phyloP scores from a whole-genome alignment of 2,329 filamentous ascomycete species.

The Fusarium nematophilum region DNA sequence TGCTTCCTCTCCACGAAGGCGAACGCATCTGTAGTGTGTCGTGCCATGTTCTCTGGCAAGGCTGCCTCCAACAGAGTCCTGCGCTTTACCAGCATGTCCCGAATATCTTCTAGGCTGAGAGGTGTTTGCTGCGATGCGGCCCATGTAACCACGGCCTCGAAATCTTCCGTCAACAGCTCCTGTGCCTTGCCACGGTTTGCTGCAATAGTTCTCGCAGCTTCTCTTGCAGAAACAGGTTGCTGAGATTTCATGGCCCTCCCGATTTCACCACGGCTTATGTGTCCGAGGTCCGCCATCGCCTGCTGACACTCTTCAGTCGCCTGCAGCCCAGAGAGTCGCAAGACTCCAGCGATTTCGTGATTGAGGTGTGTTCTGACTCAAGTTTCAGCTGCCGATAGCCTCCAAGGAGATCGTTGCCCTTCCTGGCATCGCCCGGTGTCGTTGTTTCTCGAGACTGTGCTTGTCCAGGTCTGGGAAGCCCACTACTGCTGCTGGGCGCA shows the following conservation, averaged over 20 bases:
- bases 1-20: constrained; percentile 1
- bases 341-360: neutral
- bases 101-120: neutral
- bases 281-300: neutral
- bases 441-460: neutral
- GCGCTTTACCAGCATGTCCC: neutral
- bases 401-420: neutral
- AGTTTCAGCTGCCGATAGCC: neutral
- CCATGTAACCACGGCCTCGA: neutral
- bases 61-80: neutral
- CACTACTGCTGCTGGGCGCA: neutral
- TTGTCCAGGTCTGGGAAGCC: neutral
- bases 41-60: neutral
- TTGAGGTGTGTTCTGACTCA: neutral
- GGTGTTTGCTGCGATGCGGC: neutral
- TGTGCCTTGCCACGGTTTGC: constrained; percentile 1
- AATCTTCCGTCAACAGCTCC: neutral
- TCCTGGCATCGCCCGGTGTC: neutral
- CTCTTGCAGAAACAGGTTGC: neutral
- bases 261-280: neutral
- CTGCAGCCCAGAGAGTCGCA: neutral
- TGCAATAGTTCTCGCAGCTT: neutral
- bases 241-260: neutral
- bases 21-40: neutral
- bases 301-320: neutral